Conservation (phyloP, 2,329 filamentous ascomycete genomes). For the Cladosporium colombiae region DNA sequence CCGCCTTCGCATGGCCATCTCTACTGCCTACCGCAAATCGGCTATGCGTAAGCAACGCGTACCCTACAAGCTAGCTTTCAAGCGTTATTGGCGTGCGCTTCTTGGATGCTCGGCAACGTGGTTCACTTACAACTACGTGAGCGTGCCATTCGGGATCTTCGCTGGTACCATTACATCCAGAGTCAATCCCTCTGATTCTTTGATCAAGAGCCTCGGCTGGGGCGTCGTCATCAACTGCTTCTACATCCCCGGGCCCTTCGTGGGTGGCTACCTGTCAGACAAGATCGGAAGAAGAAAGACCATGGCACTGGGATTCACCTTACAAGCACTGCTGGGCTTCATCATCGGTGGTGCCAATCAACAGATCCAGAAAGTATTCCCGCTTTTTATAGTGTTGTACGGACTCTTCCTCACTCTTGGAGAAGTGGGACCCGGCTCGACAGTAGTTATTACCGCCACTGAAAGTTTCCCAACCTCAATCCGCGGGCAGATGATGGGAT, state of each 20-base stretch:
- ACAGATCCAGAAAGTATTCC: slow-evolving; percentile 36
- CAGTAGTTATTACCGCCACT: slow-evolving; percentile 75
- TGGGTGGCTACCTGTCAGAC: slow-evolving; percentile 76
- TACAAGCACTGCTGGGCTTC: slow-evolving; percentile 77
- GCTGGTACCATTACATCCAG: slow-evolving; percentile 70
- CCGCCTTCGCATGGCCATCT: slow-evolving; percentile 71
- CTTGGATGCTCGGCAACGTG: slow-evolving; percentile 71
- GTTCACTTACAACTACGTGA: slow-evolving; percentile 75
- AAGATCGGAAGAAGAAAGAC: slow-evolving; percentile 74
- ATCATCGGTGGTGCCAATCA: slow-evolving; percentile 71
- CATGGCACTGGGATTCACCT: slow-evolving; percentile 66
- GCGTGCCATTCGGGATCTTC: slow-evolving; percentile 84
- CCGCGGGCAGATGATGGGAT: slow-evolving; percentile 68
- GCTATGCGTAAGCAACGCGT: slow-evolving; percentile 59
- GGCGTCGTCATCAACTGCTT: slow-evolving; percentile 84
- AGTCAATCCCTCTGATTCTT: slow-evolving; percentile 61
- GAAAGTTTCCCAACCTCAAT: slow-evolving; percentile 89
- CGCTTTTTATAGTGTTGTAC: slow-evolving; percentile 70
- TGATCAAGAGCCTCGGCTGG: slow-evolving; percentile 75
- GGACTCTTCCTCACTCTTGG: slow-evolving; percentile 74
- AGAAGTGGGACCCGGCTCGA: slow-evolving; percentile 66
- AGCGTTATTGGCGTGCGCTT: slow-evolving; percentile 72
- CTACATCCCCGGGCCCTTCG: slow-evolving; percentile 77
- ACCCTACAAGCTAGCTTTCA: slow-evolving; percentile 52
- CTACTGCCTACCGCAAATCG: slow-evolving; percentile 72